Conservation (phyloP, 345 rosid species). For the Populus davidiana region DNA sequence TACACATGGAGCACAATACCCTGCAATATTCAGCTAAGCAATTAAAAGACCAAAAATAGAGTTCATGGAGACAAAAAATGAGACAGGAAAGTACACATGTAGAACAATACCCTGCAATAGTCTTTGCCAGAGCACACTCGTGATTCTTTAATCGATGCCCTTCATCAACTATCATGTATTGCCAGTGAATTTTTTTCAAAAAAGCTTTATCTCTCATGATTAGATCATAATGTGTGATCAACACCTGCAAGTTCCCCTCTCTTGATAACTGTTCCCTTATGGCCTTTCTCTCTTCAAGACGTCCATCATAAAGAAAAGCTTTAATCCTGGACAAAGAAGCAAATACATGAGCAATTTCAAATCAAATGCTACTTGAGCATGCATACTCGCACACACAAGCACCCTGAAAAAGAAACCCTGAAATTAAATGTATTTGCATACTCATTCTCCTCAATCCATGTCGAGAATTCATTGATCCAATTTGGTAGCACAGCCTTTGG, state of each 20-base stretch:
- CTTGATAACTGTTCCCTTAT: constrained; percentile 70
- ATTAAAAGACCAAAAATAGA: neutral
- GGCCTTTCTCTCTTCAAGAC: constrained; percentile 89
- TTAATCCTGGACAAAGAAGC: constrained; percentile 57
- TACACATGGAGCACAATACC: constrained; percentile 41
- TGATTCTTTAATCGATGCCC: constrained; percentile 98
- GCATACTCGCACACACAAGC: neutral
- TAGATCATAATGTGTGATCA: constrained; percentile 95
- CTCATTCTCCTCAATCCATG: constrained; percentile 86
- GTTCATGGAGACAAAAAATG: neutral
- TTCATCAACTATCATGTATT: constrained; percentile 96
- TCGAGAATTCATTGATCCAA: constrained; percentile 89
- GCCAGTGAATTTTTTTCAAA: constrained; percentile 89
- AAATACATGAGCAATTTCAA: constrained; percentile 20
- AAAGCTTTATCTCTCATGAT: constrained; percentile 97
- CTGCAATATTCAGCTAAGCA: constrained; percentile 50
- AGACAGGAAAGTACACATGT: neutral
- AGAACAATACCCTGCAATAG: constrained; percentile 71
- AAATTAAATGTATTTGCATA: constrained; percentile 5
- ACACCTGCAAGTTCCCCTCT: constrained; percentile 67
- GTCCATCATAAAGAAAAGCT: constrained; percentile 94
- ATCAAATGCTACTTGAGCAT: constrained; percentile 3
- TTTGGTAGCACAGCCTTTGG: constrained; percentile 99
- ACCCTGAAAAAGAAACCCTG: constrained; percentile 1
- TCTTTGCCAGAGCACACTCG: constrained; percentile 85